Evolutionary conservation across 306 rosid genomes (phyloP).

Genomic region (Ammopiptanthus mongolicus): DNA sequence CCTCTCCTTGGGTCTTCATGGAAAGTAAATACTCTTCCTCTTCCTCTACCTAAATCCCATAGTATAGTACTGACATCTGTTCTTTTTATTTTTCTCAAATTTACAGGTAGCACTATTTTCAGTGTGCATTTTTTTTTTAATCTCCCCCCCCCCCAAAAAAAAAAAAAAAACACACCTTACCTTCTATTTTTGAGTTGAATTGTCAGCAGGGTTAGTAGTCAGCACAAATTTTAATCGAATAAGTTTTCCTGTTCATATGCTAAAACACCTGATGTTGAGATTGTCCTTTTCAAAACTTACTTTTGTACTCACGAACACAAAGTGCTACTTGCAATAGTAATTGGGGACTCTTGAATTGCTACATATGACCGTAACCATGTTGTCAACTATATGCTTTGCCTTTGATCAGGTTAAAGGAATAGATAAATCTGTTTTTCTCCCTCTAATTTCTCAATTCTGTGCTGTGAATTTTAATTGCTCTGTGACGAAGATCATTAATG

Average conservation of each 20-base stretch:
- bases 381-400: neutral
- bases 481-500: neutral
- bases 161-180: too few species aligned
- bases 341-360: neutral
- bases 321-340: neutral
- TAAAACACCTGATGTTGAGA: neutral
- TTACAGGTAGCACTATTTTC: neutral
- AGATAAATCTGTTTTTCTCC: neutral
- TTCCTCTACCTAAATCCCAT: neutral
- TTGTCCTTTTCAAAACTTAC: neutral
- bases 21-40: constrained; percentile 54
- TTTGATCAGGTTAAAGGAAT: neutral
- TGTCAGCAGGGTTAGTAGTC: neutral
- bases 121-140: neutral
- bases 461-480: neutral
- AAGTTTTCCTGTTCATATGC: neutral
- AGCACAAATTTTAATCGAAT: neutral
- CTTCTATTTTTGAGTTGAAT: neutral
- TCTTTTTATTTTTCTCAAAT: neutral
- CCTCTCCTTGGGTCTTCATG: constrained; percentile 84
- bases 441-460: neutral
- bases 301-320: neutral
- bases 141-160: too few species aligned
- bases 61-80: neutral
- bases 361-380: neutral